Evolutionary conservation across 345 rosid genomes (phyloP).

Genomic region (Brassica nigra): DNA sequence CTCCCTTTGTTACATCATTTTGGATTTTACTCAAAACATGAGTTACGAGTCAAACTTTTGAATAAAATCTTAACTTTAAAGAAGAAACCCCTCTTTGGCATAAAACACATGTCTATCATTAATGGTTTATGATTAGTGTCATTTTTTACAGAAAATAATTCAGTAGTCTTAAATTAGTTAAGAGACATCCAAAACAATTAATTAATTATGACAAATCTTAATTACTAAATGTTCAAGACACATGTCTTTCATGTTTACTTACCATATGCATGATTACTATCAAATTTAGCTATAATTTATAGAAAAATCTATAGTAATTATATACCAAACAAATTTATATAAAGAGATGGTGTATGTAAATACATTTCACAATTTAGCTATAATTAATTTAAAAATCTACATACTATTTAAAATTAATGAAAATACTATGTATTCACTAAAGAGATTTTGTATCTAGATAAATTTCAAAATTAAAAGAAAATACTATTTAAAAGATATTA

Average conservation of each 20-base stretch:
- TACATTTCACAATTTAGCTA: neutral
- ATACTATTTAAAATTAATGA: too few species aligned
- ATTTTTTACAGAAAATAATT: neutral
- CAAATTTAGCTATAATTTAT: neutral
- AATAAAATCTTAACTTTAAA: neutral
- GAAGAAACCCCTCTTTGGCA: neutral
- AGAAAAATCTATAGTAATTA: too few species aligned
- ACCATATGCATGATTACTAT: neutral
- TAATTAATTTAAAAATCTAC: neutral
- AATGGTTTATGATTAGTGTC: slow-evolving; percentile 6
- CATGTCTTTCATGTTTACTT: slow-evolving; percentile 6
- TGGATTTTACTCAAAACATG: neutral
- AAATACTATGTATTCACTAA: too few species aligned
- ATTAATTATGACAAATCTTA: too few species aligned
- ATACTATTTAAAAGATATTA: too few species aligned
- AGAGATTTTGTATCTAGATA: too few species aligned
- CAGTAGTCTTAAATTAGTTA: neutral
- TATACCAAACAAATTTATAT: too few species aligned
- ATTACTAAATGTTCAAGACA: neutral
- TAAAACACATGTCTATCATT: slow-evolving; percentile 16
- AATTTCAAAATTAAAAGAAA: too few species aligned
- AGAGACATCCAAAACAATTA: neutral
- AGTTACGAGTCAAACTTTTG: neutral
- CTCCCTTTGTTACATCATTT: neutral
- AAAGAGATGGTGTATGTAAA: too few species aligned